Base-by-base conservation (phyloP, 2,329 filamentous ascomycete genomes). In the Cladosporium sphaerospermum region DNA sequence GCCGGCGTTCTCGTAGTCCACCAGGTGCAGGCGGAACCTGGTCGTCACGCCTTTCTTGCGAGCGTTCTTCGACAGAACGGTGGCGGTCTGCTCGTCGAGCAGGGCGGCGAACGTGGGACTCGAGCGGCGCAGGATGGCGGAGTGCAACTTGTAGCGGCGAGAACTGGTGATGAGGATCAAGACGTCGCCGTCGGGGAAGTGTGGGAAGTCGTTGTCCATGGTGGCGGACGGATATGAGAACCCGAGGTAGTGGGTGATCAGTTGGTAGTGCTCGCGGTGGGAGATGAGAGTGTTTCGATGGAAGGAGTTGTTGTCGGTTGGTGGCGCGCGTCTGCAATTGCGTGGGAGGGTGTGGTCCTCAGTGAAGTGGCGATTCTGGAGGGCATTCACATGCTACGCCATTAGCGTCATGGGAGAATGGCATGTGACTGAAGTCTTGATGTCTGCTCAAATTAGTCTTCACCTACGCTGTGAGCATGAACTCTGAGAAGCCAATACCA, bases 131-230 rank as follows among this genome's bases (percentile, higher is more conserved):
- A 73, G 70, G 40, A 72, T 57, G 39, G 53, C 45, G 8, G 69
- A 67, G 60, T 75, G 72, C 2, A 75, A 63, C 23, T 65, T 62
- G 56, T 71, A 74, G 40, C 65, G 59, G 48, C 69, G 64, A 14
- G 58, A 59, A 9, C 66, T 56, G 13, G 66, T 63, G 55, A 75
- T 62, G 50, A 66, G 52, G 55, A 75, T 59, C 40, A 63, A 59
- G 19, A 73, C 69, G 54, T 75, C 70, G 34, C 69, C 73, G 43
- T 72, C 70, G 23, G 51, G 32, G 57, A 68, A 74, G 4, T 60
- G 33, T 1, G 71, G 72, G 43, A 74, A 73, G 9, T 52, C 40
- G 44, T 58, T 51, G 32, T 49, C 49, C 28, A 14, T 53, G 46
- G 47, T 18, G 44, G 10, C 13, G 43, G 43, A 31, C 9, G 41